Evolutionary conservation across 139 green algal species (phyloP).

Genomic region (Tetraselmis chui): DNA sequence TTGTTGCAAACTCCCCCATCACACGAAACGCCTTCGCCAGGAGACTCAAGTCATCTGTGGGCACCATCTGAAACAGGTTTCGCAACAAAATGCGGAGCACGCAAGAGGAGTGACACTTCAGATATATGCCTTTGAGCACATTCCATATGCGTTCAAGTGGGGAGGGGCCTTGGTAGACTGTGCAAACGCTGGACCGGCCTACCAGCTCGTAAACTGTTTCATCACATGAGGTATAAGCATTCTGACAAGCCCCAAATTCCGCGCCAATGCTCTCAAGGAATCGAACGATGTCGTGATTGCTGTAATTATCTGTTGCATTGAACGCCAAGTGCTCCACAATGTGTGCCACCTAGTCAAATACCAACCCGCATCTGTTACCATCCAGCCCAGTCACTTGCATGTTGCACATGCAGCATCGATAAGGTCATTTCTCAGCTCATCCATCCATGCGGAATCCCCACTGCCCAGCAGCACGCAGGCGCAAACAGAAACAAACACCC

Average conservation of each 20-base stretch:
- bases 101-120: too few relatives aligned
- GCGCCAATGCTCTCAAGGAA: conserved; percentile 81
- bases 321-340: conserved; percentile 88
- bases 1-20: conserved; percentile 68
- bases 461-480: too few relatives aligned
- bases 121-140: too few relatives aligned
- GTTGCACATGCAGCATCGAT: too few relatives aligned
- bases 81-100: too few relatives aligned
- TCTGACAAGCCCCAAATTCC: conserved; percentile 79
- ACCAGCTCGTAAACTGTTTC: conserved; percentile 68
- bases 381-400: too few relatives aligned
- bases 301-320: conserved; percentile 68
- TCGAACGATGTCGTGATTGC: conserved; percentile 72
- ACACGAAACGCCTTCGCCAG: conserved; percentile 58
- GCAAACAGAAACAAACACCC: too few relatives aligned
- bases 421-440: too few relatives aligned
- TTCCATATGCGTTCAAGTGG: too few relatives aligned
- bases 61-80: conserved; percentile 26
- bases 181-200: background rate
- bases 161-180: too few relatives aligned
- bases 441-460: too few relatives aligned
- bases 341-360: conserved; percentile 54
- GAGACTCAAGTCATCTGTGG: conserved; percentile 40
- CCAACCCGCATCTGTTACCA: too few relatives aligned
- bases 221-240: conserved; percentile 69